These are phyloP conservation scores for Xylariaceae sp. DNA, from an alignment of 2,329 filamentous ascomycete genomes.

Conservation along the genomic window DNA sequence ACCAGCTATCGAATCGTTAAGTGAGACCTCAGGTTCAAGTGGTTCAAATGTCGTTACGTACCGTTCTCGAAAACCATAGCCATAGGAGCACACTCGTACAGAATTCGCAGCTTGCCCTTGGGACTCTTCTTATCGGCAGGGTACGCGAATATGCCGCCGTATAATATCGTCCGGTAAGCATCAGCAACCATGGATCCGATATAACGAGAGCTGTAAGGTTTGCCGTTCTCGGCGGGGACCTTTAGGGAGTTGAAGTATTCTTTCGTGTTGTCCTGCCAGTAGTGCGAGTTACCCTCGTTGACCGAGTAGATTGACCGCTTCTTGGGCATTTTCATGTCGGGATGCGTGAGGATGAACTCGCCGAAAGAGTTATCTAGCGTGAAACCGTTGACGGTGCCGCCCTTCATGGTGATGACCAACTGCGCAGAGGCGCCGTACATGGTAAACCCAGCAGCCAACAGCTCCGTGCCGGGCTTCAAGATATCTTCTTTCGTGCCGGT, in stretches of 20 bases:
- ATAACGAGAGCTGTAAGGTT: conserved; percentile 92
- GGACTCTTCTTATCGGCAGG: conserved; percentile 97
- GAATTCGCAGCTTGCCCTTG: conserved; percentile 94
- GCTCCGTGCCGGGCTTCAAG: conserved; percentile 81
- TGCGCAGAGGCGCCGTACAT: conserved; percentile 99
- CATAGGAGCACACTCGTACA: conserved; percentile 99
- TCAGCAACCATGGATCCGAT: conserved; percentile 99
- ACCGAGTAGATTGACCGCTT: conserved; percentile 88
- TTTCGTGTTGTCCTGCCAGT: conserved; percentile 88
- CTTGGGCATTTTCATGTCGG: conserved; percentile 83
- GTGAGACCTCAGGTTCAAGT: background rate
- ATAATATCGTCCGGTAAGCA: conserved; percentile 90
- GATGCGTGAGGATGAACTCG: conserved; percentile 98
- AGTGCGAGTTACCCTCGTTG: conserved; percentile 96
- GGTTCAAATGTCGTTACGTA: conserved; percentile 41
- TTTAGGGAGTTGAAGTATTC: conserved; percentile 89
- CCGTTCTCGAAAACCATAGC: conserved; percentile 98
- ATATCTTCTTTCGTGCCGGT: conserved; percentile 78
- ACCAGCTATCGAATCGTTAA: conserved; percentile 60
- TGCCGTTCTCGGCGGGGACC: conserved; percentile 66
- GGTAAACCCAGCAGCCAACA: conserved; percentile 95
- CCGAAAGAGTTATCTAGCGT: conserved; percentile 94
- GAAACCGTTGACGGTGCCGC: conserved; percentile 90
- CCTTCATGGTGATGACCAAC: conserved; percentile 95
- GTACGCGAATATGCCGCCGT: conserved; percentile 96